These are phyloP conservation scores for Elsinoe perseae DNA, from an alignment of 2,329 filamentous ascomycete genomes.

Conservation along the genomic window DNA sequence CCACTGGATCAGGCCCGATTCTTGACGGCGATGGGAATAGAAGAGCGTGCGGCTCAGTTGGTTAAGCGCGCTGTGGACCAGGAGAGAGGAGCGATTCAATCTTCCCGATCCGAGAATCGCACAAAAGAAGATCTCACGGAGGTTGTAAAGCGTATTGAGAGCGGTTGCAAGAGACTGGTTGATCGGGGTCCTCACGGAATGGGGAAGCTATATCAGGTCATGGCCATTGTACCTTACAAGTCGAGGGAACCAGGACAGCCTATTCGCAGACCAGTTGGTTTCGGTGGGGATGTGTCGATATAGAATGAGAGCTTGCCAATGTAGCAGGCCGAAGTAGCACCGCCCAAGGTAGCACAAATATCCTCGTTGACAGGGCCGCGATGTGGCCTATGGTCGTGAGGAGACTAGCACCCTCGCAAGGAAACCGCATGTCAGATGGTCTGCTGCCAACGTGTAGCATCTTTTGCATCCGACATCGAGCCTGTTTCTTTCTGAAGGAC, in stretches of 20 bases:
- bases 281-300: slow-evolving; percentile 59
- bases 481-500: not conserved
- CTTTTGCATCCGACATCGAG: not conserved
- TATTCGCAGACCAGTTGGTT: slow-evolving; percentile 73
- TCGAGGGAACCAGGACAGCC: slow-evolving; percentile 54
- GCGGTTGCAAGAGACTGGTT: slow-evolving; percentile 73
- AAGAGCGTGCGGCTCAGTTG: slow-evolving; percentile 64
- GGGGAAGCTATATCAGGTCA: slow-evolving; percentile 88
- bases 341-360: not conserved
- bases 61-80: slow-evolving; percentile 39
- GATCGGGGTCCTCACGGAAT: slow-evolving; percentile 77
- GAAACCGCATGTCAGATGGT: not conserved
- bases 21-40: slow-evolving; percentile 72
- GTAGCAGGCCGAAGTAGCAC: not conserved
- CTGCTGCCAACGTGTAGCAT: not conserved
- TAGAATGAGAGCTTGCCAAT: not conserved
- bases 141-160: slow-evolving; percentile 56
- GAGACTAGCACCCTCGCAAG: no score
- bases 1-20: slow-evolving; percentile 81
- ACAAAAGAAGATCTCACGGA: slow-evolving; percentile 37
- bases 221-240: slow-evolving; percentile 69
- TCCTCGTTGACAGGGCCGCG: not conserved
- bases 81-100: slow-evolving; percentile 24
- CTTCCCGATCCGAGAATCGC: slow-evolving; percentile 25
- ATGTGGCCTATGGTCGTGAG: no score